Conservation (phyloP, 345 rosid genomes). For the Hibiscus mutabilis region DNA sequence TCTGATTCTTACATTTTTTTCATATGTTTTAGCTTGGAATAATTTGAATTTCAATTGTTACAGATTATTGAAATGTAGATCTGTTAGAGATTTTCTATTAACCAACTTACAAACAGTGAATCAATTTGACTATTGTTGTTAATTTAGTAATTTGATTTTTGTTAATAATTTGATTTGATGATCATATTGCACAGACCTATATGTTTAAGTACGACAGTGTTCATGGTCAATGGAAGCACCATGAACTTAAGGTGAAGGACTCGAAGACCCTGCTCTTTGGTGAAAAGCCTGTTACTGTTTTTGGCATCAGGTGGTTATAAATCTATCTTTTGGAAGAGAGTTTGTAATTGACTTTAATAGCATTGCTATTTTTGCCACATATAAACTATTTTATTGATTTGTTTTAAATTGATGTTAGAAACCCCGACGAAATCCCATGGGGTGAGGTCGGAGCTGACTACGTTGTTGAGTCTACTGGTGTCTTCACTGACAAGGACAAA, state of each 20-base stretch:
- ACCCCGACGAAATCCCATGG: constrained; percentile 5
- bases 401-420: not conserved
- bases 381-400: not conserved
- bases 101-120: not conserved
- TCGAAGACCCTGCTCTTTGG: constrained; percentile 3
- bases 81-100: not conserved
- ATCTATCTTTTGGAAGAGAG: not conserved
- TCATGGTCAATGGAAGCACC: constrained; percentile 7
- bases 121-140: not conserved
- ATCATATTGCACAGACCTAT: not conserved
- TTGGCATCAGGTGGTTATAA: not conserved
- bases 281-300: not conserved
- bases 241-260: not conserved
- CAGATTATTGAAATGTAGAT: not conserved
- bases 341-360: not conserved
- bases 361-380: not conserved
- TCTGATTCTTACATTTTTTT: too few species aligned
- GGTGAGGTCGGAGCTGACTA: constrained; percentile 3
- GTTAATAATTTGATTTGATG: not conserved
- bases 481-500: constrained; percentile 5
- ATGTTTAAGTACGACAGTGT: not conserved
- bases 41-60: not conserved
- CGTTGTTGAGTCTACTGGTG: constrained; percentile 5
- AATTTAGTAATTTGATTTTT: not conserved
- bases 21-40: not conserved